Base-by-base conservation (phyloP, 2,329 filamentous ascomycete genomes). In the Fusarium globosum region DNA sequence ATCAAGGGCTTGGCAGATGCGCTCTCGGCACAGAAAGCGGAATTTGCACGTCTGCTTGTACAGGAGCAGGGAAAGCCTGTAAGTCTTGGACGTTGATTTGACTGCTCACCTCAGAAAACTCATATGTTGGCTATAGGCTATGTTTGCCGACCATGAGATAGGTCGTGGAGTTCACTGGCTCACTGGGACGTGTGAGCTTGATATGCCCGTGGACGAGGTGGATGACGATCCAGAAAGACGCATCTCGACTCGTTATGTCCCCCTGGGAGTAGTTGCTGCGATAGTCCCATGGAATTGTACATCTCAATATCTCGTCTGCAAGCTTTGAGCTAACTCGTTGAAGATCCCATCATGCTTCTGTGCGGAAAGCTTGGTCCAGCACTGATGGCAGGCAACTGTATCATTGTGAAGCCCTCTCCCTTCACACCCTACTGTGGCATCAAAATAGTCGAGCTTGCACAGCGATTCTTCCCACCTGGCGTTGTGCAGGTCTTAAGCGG, bases 401-500 rank as follows among this genome's bases (percentile, higher is more conserved):
- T 90, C 56, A 88, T 90, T 63, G 78, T 88, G 69, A 90, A 90
- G 79, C 87, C 88, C 3, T 89, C 87, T 15, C 86, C 87, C 0
- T 89, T 86, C 78, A 89, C 88, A 1, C 88, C 88, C 0, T 90
- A 90, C 80, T 85, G 83, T 9, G 81, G 82, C 6, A 81, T 92
- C 57, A 92, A 92, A 79, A 75, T 90, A 33, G 86, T 83, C n/a
- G 89, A 92, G 80, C 79, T 92, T 10, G 87, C 84, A 3, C 83
- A 87, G 61, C 77, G 84, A 26, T 81, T 90, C 78, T 88, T 91
- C 78, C 89, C 89, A 4, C 86, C 88, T 2, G 90, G 90, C 51
- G 88, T 92, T n/a, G 76, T 92, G 4, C 89, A 91, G 76, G 87
- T 83, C 2, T 79, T 92, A 9, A 87, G 87, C 52, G 90, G 90